Percentiles rank a stretch among this genome's conserved stretches.
phyloP scores from a whole-genome alignment of 2,329 filamentous ascomycete species.

The Colletotrichum sp. region DNA sequence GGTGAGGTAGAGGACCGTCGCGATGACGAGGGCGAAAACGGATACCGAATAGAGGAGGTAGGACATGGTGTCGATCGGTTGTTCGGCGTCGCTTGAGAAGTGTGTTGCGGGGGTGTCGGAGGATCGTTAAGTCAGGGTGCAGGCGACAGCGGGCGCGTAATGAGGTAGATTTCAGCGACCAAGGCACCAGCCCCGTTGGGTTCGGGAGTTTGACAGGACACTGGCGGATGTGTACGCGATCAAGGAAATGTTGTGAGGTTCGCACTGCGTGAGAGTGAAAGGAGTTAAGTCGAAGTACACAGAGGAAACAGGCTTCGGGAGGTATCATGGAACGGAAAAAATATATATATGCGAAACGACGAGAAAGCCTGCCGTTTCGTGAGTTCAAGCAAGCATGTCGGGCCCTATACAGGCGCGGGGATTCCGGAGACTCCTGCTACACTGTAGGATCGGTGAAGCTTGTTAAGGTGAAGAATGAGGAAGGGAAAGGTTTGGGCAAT shows the following conservation, averaged over 20 bases:
- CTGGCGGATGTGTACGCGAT: not conserved
- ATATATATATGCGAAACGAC: not conserved
- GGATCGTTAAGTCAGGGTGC: not conserved
- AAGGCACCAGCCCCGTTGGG: not conserved
- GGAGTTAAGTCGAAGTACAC: not conserved
- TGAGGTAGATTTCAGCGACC: not conserved
- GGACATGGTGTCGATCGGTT: slow-evolving; percentile 59
- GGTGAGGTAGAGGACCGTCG: slow-evolving; percentile 81
- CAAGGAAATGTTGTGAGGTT: not conserved
- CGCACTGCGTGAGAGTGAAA: not conserved
- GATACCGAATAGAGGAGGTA: slow-evolving; percentile 82
- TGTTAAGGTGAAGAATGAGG: not conserved
- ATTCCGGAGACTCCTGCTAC: not conserved
- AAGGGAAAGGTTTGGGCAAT: not conserved
- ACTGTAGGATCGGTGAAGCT: not conserved
- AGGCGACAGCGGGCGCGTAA: not conserved
- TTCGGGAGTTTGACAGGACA: not conserved
- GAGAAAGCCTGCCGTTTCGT: not conserved
- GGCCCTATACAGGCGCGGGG: not conserved
- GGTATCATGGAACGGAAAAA: not conserved
- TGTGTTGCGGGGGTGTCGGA: not conserved
- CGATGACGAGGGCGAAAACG: slow-evolving; percentile 72
- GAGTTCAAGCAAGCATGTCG: slow-evolving; percentile 6
- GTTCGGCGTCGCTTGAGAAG: not conserved
- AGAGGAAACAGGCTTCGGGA: not conserved